These are phyloP conservation scores for Volvox carteri DNA, from an alignment of 163 green algal species.

Conservation along the genomic window DNA sequence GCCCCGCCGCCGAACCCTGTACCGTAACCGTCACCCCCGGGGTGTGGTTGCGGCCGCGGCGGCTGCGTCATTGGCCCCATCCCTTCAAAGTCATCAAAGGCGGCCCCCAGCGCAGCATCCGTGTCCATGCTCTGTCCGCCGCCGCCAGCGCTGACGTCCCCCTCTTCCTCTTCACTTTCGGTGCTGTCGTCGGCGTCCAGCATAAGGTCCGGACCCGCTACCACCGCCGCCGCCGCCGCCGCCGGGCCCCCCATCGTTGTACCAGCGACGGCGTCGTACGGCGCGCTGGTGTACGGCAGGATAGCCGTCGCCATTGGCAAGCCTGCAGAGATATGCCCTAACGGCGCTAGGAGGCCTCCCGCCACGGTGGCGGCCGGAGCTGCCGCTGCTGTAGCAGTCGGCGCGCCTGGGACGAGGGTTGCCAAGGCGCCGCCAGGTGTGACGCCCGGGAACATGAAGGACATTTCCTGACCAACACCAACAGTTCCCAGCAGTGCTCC, in stretches of 20 bases:
- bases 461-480: background rate
- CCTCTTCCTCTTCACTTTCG: background rate
- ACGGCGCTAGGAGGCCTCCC: conserved; percentile 12
- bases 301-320: background rate
- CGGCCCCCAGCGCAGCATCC: background rate
- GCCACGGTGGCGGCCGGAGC: too few relatives aligned
- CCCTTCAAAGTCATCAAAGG: background rate
- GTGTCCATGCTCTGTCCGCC: background rate
- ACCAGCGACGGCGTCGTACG: background rate
- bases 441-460: background rate
- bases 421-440: background rate
- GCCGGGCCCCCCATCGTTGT: background rate
- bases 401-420: background rate
- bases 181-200: conserved; percentile 7
- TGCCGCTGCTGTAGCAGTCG: background rate
- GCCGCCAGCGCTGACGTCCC: background rate
- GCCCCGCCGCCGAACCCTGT: background rate
- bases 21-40: background rate
- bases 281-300: background rate
- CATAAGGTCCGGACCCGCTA: background rate
- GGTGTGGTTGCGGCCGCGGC: background rate
- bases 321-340: background rate
- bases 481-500: background rate
- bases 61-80: background rate
- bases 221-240: background rate